Conservation (phyloP, 2,329 filamentous ascomycete species). For the Apiospora sp. region DNA sequence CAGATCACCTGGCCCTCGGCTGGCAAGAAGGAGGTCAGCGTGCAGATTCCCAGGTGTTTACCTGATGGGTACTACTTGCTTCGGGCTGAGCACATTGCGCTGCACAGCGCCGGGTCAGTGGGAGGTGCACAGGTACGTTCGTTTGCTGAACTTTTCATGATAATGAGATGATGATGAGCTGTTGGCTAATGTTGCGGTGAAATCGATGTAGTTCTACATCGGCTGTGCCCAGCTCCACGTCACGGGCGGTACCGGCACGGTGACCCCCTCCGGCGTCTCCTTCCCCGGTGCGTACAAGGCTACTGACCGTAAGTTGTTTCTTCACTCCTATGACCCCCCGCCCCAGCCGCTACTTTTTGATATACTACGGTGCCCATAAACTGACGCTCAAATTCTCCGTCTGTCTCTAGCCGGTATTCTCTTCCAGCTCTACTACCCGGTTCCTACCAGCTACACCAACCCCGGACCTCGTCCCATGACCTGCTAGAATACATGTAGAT, state of each 20-base stretch:
- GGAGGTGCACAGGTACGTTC: conserved; percentile 50
- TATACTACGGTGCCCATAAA: too few relatives aligned
- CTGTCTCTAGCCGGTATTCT: conserved; percentile 34
- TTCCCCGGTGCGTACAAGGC: conserved; percentile 48
- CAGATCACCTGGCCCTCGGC: conserved; percentile 50
- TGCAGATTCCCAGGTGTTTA: conserved; percentile 53
- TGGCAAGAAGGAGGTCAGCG: conserved; percentile 47
- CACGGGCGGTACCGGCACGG: conserved; percentile 41
- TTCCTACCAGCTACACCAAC: conserved; percentile 39
- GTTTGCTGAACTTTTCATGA: too few relatives aligned
- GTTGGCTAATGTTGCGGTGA: background rate
- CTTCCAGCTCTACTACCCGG: conserved; percentile 43
- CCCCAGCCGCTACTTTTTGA: background rate
- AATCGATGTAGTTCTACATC: background rate
- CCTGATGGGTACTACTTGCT: conserved; percentile 57
- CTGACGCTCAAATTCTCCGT: background rate
- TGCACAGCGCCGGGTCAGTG: conserved; percentile 50
- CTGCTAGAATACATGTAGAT: background rate
- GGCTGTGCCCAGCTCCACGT: conserved; percentile 46
- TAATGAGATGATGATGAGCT: background rate
- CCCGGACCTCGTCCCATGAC: conserved; percentile 30
- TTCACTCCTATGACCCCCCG: background rate
- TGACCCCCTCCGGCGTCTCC: conserved; percentile 42
- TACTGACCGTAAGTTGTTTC: background rate
- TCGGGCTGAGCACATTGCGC: conserved; percentile 57